Percentiles rank a stretch among this genome's conserved stretches.
These are phyloP conservation scores for Mucor velutinosus DNA, from an alignment of 371 early-diverging fungal species.

Conservation along the genomic window DNA sequence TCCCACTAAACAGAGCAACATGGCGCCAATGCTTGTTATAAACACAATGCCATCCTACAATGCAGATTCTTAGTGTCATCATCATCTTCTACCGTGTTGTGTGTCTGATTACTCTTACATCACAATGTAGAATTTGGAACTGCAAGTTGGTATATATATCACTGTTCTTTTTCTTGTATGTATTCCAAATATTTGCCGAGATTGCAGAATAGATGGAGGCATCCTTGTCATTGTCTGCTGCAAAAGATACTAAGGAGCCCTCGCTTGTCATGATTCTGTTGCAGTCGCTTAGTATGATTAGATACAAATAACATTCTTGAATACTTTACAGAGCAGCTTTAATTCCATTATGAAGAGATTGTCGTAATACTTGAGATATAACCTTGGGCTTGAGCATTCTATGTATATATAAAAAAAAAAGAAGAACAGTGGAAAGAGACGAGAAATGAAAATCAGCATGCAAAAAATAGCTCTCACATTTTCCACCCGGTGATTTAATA, in stretches of 20 bases:
- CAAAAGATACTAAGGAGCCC: conserved; percentile 74
- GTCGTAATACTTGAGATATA: conserved; percentile 68
- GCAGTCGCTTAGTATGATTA: not conserved
- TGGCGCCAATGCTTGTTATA: conserved; percentile 60
- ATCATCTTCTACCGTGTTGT: not conserved
- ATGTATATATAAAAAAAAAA: too few species aligned
- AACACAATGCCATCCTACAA: conserved; percentile 68
- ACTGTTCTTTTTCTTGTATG: conserved; percentile 63
- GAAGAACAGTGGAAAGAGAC: not conserved
- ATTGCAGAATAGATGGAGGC: conserved; percentile 75
- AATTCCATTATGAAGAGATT: conserved; percentile 66
- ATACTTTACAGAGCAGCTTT: conserved; percentile 64
- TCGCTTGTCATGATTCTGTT: conserved; percentile 70
- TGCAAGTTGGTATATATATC: conserved; percentile 41
- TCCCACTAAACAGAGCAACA: conserved; percentile 76
- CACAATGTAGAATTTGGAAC: conserved; percentile 67
- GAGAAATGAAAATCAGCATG: not conserved
- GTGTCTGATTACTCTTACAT: conserved; percentile 43
- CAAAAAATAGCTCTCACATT: not conserved
- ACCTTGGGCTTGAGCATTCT: conserved; percentile 72
- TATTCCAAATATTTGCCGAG: conserved; percentile 78
- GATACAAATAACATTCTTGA: not conserved
- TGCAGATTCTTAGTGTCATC: not conserved
- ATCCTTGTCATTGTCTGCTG: conserved; percentile 65
- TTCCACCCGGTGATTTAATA: not conserved